Conservation (phyloP, 345 rosid genomes). For the Ceriops decandra region DNA sequence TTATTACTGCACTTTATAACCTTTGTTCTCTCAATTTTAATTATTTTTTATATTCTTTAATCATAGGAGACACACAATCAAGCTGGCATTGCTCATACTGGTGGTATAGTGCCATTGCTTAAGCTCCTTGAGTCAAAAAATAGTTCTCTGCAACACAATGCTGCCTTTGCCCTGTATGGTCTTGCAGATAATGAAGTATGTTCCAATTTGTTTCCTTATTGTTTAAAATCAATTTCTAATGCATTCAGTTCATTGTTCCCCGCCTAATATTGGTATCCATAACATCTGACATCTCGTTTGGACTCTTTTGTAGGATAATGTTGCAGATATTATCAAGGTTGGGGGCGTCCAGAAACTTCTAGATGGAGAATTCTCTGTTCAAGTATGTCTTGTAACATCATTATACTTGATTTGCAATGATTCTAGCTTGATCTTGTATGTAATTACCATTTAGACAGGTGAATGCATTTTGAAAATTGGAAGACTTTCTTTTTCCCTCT, state of each 20-base stretch:
- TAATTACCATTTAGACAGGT: neutral
- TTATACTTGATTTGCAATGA: conserved; percentile 2
- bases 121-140: conserved; percentile 55
- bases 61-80: conserved; percentile 72
- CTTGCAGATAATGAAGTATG: conserved; percentile 77
- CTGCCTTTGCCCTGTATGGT: conserved; percentile 69
- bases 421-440: neutral
- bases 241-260: neutral
- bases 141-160: conserved; percentile 67
- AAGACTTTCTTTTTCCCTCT: neutral
- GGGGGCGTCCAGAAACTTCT: conserved; percentile 65
- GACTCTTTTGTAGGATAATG: conserved; percentile 45
- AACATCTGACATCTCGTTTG: neutral
- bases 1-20: too few relatives aligned
- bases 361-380: conserved; percentile 49
- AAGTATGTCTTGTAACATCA: conserved; percentile 38
- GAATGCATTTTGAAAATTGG: neutral
- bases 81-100: conserved; percentile 72
- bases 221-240: neutral
- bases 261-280: neutral
- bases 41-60: neutral
- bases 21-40: too few relatives aligned
- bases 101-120: conserved; percentile 56
- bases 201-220: neutral
- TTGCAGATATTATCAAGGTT: conserved; percentile 52